Evolutionary conservation across 176 grass and related monocot genomes (phyloP), one percentile per base, ranked within the genome.

Genomic region (Calamus simplicifolius): DNA sequence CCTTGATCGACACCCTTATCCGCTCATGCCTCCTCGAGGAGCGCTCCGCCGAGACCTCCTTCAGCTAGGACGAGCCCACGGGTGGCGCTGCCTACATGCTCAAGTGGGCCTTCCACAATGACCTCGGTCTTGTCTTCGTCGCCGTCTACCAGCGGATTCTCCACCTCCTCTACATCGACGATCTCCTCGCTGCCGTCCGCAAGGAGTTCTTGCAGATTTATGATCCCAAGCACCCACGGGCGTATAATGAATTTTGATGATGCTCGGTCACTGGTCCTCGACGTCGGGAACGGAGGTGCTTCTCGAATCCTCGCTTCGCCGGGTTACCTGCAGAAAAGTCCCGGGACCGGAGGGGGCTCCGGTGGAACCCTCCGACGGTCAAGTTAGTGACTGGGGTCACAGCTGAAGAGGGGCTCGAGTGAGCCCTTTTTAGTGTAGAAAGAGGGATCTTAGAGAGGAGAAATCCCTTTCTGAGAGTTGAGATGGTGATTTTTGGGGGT

Each of bases 11-110:
- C 59, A 78, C 80, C 50, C 71, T 96, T 58, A 96, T 96, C 87
- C 81, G 86, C 18, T 90, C 92, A 10, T 96, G 92, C 72, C 86
- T 96, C 65, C 78, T 96, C 38, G 92, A 96, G 86, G 86, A 90
- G 66, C 86, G 87, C 25, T 88, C 92, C 2, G 92, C 86, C n/a
- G 83, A 90, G 61, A 59, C 86, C 19, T 76, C 58, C 57, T 96
- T 87, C 83, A 48, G 66, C 19, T 81, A 85, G 25, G 87, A 85
- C 65, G 69, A 27, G 10, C 64, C 64, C 10, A 51, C 10, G 10
- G 64, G 64, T 4, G 51, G 64, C 17, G 51, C 64, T 17, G 17
- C 80, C 30, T 88, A 90, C 69, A 85, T 80, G 2, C 83, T 96
- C 64, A 88, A 87, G 73, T 96, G 92, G 92, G 72, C 87, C 52